Evolutionary conservation across 192 early-diverging fungal species (phyloP), one percentile per base, ranked within the genome.

Genomic region (Coemansia pectinata): DNA sequence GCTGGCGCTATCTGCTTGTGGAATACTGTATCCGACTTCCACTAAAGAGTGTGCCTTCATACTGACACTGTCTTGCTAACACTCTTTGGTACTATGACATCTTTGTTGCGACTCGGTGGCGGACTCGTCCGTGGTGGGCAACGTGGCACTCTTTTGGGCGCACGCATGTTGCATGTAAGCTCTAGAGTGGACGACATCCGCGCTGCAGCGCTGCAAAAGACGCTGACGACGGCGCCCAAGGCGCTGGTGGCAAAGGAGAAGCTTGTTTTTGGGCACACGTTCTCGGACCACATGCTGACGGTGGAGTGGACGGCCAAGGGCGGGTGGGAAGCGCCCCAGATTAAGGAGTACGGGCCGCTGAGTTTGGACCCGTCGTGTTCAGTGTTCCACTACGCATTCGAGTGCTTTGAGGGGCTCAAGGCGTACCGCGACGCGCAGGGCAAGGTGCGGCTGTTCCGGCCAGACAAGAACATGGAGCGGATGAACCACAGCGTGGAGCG

Each of bases 391-490:
- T 98, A 98, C 67, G 91, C 89, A 6, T 85, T 96, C 12, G 92
- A 94, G 87, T 98, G 95, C 81, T 96, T 98, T 65, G 96, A 96
- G 80, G 91, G 94, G 19, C 85, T 93, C 81, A 93, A 94, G 86
- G 92, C 94, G 31, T 98, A 98, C 87, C 96, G 95, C 83, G 96
- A 95, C 68, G 90, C 90, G 66, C 62, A 92, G 3, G 94, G 94
- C 27, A 89, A 89, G 62, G 92, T 95, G 65, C 88, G 96, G 57
- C 79, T 98, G 60, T 98, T 98, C 88, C 89, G 96, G n/a, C 96
- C 96, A 6, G 92, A 98, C 44, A 93, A 94, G 93, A 98, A 98
- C 89, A 98, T 98, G 95, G 86, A 85, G 76, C 90, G 96, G 59
- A 86, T 98, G 74, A 89, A 88, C 72, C 81, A 66, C 33, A 94